Evolutionary conservation across 2,329 filamentous ascomycete genomes (phyloP).

Genomic region (Exserohilum turcica): DNA sequence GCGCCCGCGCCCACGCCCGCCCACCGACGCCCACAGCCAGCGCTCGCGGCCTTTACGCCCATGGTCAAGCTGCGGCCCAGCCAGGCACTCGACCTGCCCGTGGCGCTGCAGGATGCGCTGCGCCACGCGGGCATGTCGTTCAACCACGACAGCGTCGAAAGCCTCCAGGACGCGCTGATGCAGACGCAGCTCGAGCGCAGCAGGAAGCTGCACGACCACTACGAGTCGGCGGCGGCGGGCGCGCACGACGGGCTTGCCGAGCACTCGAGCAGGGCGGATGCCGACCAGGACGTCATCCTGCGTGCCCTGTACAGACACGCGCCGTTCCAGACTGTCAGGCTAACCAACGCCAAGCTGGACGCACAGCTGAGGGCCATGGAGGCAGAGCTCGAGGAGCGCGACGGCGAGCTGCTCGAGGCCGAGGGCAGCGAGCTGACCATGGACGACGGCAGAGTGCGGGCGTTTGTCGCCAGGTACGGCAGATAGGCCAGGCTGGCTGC

Average conservation of each 20-base stretch:
- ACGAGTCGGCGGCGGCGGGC: slow-evolving; percentile 36
- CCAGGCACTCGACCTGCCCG: slow-evolving; percentile 36
- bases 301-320: slow-evolving; percentile 48
- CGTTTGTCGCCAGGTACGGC: slow-evolving; percentile 42
- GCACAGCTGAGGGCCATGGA: slow-evolving; percentile 45
- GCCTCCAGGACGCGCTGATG: slow-evolving; percentile 36
- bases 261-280: slow-evolving; percentile 45
- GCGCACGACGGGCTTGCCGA: slow-evolving; percentile 44
- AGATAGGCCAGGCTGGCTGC: slow-evolving; percentile 12
- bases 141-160: slow-evolving; percentile 34
- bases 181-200: slow-evolving; percentile 39
- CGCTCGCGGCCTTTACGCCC: slow-evolving; percentile 35
- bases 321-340: slow-evolving; percentile 34
- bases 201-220: slow-evolving; percentile 44
- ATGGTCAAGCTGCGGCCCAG: slow-evolving; percentile 37
- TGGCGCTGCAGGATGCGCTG: slow-evolving; percentile 42
- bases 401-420: slow-evolving; percentile 46
- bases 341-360: slow-evolving; percentile 35
- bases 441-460: slow-evolving; percentile 36
- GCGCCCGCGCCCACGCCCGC: slow-evolving; percentile 20
- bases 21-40: slow-evolving; percentile 31
- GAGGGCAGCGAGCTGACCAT: slow-evolving; percentile 41
- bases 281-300: slow-evolving; percentile 45
- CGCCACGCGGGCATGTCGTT: slow-evolving; percentile 40
- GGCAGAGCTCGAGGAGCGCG: slow-evolving; percentile 44